Conservation (phyloP, 2,329 filamentous ascomycete species). For the Aspergillus fructus region DNA sequence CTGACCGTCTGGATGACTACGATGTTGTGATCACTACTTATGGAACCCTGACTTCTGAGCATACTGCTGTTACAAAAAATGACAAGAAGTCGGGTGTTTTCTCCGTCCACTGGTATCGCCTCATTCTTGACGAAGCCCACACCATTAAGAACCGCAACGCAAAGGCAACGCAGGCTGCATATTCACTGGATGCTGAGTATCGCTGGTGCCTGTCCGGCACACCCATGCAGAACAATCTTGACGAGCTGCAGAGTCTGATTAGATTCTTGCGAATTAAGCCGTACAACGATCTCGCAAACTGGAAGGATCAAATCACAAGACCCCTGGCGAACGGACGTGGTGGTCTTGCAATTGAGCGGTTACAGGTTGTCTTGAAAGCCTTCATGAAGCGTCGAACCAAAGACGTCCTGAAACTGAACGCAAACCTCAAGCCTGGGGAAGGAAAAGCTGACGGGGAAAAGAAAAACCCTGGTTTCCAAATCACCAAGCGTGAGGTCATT, state of each 20-base stretch:
- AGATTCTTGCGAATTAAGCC: constrained; percentile 90
- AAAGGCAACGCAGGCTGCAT: constrained; percentile 91
- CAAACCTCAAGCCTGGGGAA: constrained; percentile 74
- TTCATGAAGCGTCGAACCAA: constrained; percentile 99
- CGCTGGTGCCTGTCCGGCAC: constrained; percentile 96
- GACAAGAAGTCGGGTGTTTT: constrained; percentile 78
- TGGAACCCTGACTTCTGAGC: constrained; percentile 90
- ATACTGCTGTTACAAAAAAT: constrained; percentile 65
- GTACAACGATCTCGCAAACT: constrained; percentile 79
- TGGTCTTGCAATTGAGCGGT: constrained; percentile 79
- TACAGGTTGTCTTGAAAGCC: constrained; percentile 81
- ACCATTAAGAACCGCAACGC: constrained; percentile 98
- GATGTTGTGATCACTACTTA: constrained; percentile 98
- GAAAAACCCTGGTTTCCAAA: constrained; percentile 70
- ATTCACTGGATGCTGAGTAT: constrained; percentile 78
- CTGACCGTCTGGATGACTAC: constrained; percentile 74
- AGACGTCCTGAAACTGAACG: constrained; percentile 87
- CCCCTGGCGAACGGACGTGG: constrained; percentile 90
- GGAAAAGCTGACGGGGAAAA: constrained; percentile 50
- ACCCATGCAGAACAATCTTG: constrained; percentile 96
- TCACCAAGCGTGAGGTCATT: constrained; percentile 86
- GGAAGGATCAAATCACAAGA: constrained; percentile 86
- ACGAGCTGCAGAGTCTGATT: constrained; percentile 91
- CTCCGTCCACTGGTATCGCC: constrained; percentile 88
- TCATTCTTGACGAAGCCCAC: constrained; percentile 95